Evolutionary conservation across 2,329 filamentous ascomycete genomes (phyloP).

Genomic region (Aspergillus sp.): DNA sequence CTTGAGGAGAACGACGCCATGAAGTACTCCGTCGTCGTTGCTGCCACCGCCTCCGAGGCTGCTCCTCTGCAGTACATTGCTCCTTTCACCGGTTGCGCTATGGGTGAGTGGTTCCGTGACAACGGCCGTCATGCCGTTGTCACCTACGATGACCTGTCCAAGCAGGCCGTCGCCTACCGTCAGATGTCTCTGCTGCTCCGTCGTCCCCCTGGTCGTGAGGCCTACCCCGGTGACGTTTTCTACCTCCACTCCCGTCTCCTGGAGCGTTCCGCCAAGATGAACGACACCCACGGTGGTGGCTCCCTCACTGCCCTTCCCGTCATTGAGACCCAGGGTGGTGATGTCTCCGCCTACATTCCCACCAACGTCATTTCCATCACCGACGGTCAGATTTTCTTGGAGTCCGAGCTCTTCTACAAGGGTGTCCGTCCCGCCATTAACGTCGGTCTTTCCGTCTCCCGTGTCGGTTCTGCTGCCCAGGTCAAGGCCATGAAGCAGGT

Average conservation of each 20-base stretch:
- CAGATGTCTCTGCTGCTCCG: conserved; percentile 98
- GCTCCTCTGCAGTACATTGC: conserved; percentile 90
- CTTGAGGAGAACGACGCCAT: conserved; percentile 99
- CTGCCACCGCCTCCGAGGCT: conserved; percentile 94
- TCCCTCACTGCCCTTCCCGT: conserved; percentile 94
- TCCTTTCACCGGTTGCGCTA: conserved; percentile 72
- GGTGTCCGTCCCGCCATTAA: conserved; percentile 99
- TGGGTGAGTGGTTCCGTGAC: conserved; percentile 72
- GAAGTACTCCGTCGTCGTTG: conserved; percentile 93
- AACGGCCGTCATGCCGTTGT: conserved; percentile 82
- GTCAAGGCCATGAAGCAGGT: conserved; percentile 99
- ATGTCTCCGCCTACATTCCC: conserved; percentile 99
- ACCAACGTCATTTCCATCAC: conserved; percentile 99
- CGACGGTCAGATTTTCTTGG: conserved; percentile 99
- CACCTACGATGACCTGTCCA: conserved; percentile 91
- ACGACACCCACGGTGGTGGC: conserved; percentile 86
- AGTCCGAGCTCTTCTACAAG: conserved; percentile 99
- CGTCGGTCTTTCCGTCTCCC: conserved; percentile 99
- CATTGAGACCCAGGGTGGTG: conserved; percentile 99
- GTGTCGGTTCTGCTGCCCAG: conserved; percentile 99
- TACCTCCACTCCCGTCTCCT: conserved; percentile 99
- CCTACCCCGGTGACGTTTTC: conserved; percentile 98
- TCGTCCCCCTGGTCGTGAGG: conserved; percentile 97
- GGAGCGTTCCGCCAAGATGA: conserved; percentile 99
- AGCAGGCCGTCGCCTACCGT: conserved; percentile 96